Evolutionary conservation across 1,284 basidiomycete genomes (phyloP), one percentile per base, ranked within the genome.

Genomic region (Fomitopsis schrenkii): DNA sequence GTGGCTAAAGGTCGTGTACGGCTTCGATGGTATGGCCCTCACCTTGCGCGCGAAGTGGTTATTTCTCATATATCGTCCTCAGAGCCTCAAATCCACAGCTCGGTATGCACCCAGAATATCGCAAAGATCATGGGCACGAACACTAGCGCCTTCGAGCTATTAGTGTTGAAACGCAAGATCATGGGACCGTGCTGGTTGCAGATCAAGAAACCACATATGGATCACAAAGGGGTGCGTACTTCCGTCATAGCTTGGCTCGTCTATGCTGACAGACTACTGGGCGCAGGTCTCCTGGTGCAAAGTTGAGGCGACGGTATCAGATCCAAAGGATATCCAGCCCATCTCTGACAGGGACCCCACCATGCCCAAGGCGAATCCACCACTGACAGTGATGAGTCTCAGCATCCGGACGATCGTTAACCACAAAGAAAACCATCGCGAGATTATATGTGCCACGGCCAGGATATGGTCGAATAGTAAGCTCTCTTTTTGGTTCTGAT

Each of bases 181-280:
- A 98, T 98, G 94, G 97, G 97, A 2, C 96, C 97, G 0, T 99
- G 97, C 74, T 99, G 97, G 97, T 80, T 99, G 56, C 84, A 91
- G 62, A 83, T 99, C 65, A 89, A 91, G 73, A 83, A 88, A 28
- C 86, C 89, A 12, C 76, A 83, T 52, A 77, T 94, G 22, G 88
- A 91, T 59, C 77, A 88, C 69, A 90, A 92, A 75, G 89, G 90
- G 9, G 93, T 94, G 72, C 60, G 89, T 76, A n/a, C 17, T 46
- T 30, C 56, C n/a, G 30, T 53, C 44, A 35, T 66, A 9, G 63
- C 55, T 55, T 42, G n/a, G 35, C 6, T 26, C 17, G 35, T 62
- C 22, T 42, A 45, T 14, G n/a, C 50, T 9, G 57, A 38, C 59
- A 15, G 6, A 45, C 8, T 57, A 10, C 59, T 50, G 30, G 42